Conservation (phyloP, 2,329 filamentous ascomycete species). For the Cercospora citrullina region DNA sequence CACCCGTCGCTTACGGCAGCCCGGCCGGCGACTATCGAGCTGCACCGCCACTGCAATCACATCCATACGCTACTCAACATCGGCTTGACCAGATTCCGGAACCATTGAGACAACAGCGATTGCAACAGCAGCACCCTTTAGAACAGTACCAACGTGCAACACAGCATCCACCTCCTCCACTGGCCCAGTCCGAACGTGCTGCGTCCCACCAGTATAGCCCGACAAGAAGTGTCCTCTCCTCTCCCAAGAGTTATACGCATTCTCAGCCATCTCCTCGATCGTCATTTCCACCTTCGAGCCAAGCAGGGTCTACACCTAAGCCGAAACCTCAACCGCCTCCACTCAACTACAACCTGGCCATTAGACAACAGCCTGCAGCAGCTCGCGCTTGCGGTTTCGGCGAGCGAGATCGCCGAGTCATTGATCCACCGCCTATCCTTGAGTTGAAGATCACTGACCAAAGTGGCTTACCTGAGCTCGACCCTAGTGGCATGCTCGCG, state of each 20-base stretch:
- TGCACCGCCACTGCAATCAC: conserved; percentile 33
- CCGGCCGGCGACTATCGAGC: conserved; percentile 19
- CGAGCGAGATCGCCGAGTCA: conserved; percentile 76
- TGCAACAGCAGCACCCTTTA: conserved; percentile 11
- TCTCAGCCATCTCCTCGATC: conserved; percentile 32
- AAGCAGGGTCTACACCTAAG: conserved; percentile 3
- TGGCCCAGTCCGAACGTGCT: conserved; percentile 10
- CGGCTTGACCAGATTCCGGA: conserved; percentile 23
- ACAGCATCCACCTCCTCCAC: conserved; percentile 18
- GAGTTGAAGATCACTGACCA: conserved; percentile 67
- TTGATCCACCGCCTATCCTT: conserved; percentile 81
- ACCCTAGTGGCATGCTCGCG: conserved; percentile 58
- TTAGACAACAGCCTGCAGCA: conserved; percentile 76
- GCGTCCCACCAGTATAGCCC: conserved; percentile 22
- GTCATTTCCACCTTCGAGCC: conserved; percentile 20
- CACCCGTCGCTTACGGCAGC: conserved; percentile 12
- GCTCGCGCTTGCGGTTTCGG: conserved; percentile 81
- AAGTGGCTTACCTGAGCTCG: conserved; percentile 57
- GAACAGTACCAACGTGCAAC: conserved; percentile 13
- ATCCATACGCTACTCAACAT: conserved; percentile 13
- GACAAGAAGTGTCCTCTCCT: conserved; percentile 26
- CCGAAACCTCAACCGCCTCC: conserved; percentile 29
- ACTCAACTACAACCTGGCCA: conserved; percentile 52
- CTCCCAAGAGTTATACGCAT: conserved; percentile 28
- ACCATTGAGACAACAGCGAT: conserved; percentile 16